Base-by-base conservation (phyloP, 805 yeast species). In the Tetrapisispora nanseiensis region DNA sequence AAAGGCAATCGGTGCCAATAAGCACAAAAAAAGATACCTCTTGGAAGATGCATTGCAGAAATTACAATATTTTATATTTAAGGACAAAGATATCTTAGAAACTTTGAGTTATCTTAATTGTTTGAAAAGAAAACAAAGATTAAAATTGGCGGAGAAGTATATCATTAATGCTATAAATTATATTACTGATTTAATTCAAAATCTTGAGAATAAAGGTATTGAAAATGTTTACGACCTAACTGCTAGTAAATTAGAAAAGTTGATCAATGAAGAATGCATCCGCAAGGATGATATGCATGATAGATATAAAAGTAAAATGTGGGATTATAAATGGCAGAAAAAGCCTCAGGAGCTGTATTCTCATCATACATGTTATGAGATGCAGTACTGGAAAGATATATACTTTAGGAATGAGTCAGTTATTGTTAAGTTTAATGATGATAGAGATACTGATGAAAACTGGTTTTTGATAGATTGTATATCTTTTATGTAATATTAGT, bases 331-430 rank as follows among this genome's bases (percentile, higher is more conserved):
- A 44, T 71, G 74, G 74, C 42, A 56, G 3, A 68, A 60, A 11
- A 51, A 45, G 13, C 44, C 45, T 1, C 60, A 55, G 1, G 66
- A 58, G 23, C 46, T 69, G 2, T 63, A 74, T 40, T 78, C 79
- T 5, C 71, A 72, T 2, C 75, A 61, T 51, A 65, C 80, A 1
- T 54, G 66, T 12, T 71, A 67, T 46, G 80, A 78, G 43, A 76
- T 78, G 80, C 59, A 54, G 18, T 68, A 70, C 47, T 78, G 84
- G 84, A 69, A 61, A 38, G 37, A 52, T 8, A 57, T 62, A 6
- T 75, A 76, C 51, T 78, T 78, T 51, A 65, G 66, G 4, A 65
- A 69, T 40, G 60, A 59, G 10, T 80, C 70, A 0, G 62, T 60
- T 23, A 35, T 35, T 19, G 80, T 69, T 26, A 61, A 55, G 42